phyloP scores from a whole-genome alignment of 257 asterid species.

The Ehretia macrophylla region DNA sequence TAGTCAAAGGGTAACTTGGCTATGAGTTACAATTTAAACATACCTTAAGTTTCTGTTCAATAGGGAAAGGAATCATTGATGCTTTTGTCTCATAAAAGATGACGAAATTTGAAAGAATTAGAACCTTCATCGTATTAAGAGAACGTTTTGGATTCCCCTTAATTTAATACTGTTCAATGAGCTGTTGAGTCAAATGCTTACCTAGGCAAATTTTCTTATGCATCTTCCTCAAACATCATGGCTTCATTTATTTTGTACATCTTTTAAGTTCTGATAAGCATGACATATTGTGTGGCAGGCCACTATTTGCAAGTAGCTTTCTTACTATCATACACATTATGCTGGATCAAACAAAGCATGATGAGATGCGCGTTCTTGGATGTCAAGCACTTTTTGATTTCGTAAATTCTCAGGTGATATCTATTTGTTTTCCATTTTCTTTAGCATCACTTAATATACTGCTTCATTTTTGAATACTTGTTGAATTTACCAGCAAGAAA shows the following conservation, averaged over 20 bases:
- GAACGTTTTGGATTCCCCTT: no score
- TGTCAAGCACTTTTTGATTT: constrained; percentile 88
- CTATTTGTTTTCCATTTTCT: constrained; percentile 2
- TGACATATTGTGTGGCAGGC: constrained; percentile 47
- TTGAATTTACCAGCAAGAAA: not conserved
- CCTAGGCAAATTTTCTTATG: no score
- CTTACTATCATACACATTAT: constrained; percentile 61
- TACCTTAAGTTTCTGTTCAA: no score
- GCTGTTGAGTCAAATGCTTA: no score
- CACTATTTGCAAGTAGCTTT: constrained; percentile 84
- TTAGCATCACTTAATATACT: not conserved
- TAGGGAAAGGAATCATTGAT: no score
- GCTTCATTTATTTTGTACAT: not conserved
- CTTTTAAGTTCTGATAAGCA: not conserved
- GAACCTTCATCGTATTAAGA: no score
- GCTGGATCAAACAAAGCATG: constrained; percentile 80
- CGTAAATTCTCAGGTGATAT: constrained; percentile 81
- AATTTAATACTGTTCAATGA: no score
- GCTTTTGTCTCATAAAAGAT: no score
- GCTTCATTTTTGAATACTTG: not conserved
- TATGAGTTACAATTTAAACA: no score
- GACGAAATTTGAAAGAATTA: no score
- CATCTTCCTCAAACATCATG: no score
- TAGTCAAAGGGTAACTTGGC: no score
- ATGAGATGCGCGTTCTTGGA: constrained; percentile 76